Base-by-base conservation (phyloP, 2,329 filamentous ascomycete genomes). In the Aspergillus pseudonomiae region DNA sequence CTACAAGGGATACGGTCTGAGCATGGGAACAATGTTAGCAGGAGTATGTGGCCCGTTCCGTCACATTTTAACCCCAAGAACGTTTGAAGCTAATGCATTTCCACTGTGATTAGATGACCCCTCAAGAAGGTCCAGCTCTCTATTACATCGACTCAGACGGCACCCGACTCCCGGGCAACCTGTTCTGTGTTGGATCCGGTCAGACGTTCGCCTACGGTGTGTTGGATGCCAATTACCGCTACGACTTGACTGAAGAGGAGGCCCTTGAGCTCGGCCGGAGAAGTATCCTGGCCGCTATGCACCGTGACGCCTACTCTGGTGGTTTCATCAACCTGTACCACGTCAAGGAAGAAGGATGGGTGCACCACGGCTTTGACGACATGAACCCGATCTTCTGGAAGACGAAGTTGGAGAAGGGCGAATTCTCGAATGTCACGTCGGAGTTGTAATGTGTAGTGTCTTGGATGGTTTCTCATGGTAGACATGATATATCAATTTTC, bases 361-460 rank as follows among this genome's bases (percentile, higher is more conserved):
- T 96, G 75, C 97, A 96, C 87, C 94, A 98, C 77, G 95, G 95
- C 67, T 99, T 99, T 86, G 93, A 85, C 71, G 95, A 99, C 81
- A 98, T 94, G 72, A 97, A 98, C 85, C 94, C 94, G 52, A 96
- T 98, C 77, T 99, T 99, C 90, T 99, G 95, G 95, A 91, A 96
- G 86, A 97, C 94, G 57, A 99, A 99, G 89, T 82, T 99, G 75
- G 91, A 97, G 80, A 96, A 96, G 88, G 94, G 94, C 80, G 95
- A 99, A 84, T 99, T 99, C 81, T 94, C 91, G 68, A 97, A 97
- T 78, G 94, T 97, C 60, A 96, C 92, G 63, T 92, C 91, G 73
- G 83, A 89, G 74, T 78, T 96, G 69, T 78, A 75, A 68, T 65
- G 50, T 64, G 48, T 36, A 21, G 32, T 56, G 21, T 59, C 41